Percentiles rank a stretch among this genome's conserved stretches.
Evolutionary conservation across 345 rosid genomes (phyloP).

Genomic region (Clarkia xantiana): DNA sequence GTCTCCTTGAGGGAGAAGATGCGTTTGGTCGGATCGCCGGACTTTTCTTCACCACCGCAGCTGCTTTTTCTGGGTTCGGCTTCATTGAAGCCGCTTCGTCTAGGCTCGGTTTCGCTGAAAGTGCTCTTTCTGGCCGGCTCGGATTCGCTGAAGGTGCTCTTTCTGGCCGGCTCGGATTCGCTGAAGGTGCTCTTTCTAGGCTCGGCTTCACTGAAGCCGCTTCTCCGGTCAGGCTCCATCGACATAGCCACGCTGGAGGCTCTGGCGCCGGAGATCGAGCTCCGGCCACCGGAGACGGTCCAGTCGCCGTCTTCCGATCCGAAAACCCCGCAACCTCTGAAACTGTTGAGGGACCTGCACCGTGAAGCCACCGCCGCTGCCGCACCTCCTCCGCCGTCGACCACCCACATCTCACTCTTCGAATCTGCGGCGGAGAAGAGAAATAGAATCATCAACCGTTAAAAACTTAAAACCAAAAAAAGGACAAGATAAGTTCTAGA

Average conservation of each 20-base stretch:
- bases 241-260: conserved; percentile 56
- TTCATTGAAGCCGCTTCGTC: conserved; percentile 44
- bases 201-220: conserved; percentile 66
- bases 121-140: conserved; percentile 42
- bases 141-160: conserved; percentile 63
- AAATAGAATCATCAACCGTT: not conserved
- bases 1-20: conserved; percentile 64
- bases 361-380: conserved; percentile 40
- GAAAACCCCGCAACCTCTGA: conserved; percentile 51
- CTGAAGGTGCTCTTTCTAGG: conserved; percentile 66
- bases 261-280: conserved; percentile 66
- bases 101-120: conserved; percentile 44
- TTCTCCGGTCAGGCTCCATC: conserved; percentile 66
- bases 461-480: not conserved
- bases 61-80: conserved; percentile 36
- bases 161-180: conserved; percentile 49
- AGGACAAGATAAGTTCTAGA: not conserved
- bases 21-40: conserved; percentile 25
- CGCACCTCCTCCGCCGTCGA: conserved; percentile 27
- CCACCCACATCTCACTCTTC: conserved; percentile 67
- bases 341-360: conserved; percentile 86
- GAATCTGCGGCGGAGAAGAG: conserved; percentile 17
- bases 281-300: conserved; percentile 29
- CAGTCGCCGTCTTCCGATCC: conserved; percentile 59
- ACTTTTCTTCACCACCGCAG: conserved; percentile 11